Conservation (phyloP, 768 basidiomycete genomes). For the Pulveroboletus sp. region DNA sequence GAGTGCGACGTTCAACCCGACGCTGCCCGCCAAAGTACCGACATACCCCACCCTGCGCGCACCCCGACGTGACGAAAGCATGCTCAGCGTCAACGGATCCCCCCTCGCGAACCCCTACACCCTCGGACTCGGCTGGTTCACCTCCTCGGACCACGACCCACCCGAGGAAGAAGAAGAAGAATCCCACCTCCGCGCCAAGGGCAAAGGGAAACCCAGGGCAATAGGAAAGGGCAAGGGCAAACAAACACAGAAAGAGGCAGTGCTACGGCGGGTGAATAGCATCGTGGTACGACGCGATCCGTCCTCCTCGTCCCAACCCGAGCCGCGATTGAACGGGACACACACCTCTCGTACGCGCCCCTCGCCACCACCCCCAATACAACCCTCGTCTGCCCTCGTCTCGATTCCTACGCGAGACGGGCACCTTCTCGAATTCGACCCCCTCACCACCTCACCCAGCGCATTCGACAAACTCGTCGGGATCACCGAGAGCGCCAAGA, state of each 20-base stretch:
- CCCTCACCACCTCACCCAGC: conserved; percentile 67
- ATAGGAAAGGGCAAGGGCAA: too few species aligned
- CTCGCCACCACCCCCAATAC: too few species aligned
- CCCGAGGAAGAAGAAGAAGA: conserved; percentile 22
- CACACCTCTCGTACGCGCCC: too few species aligned
- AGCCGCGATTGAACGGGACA: conserved; percentile 19
- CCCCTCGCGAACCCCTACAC: conserved; percentile 78
- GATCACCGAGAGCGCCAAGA: conserved; percentile 79
- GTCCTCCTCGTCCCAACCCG: conserved; percentile 26
- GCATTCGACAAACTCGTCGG: conserved; percentile 75
- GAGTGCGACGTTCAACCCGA: conserved; percentile 68
- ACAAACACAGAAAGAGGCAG: conserved; percentile 11
- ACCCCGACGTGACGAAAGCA: conserved; percentile 71
- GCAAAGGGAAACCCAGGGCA: too few species aligned
- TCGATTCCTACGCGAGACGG: conserved; percentile 82
- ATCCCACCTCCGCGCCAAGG: conserved; percentile 14
- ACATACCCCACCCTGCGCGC: conserved; percentile 52
- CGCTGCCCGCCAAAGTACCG: conserved; percentile 43
- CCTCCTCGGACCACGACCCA: conserved; percentile 27
- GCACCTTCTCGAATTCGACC: conserved; percentile 81
- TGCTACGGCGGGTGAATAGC: conserved; percentile 47
- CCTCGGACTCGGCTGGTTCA: conserved; percentile 61
- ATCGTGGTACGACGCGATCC: conserved; percentile 64
- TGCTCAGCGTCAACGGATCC: conserved; percentile 81
- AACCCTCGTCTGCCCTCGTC: conserved; percentile 55